Evolutionary conservation across 495 filamentous ascomycete genomes (phyloP), one percentile per base, ranked within the genome.

Genomic region (Parmelia sp.): DNA sequence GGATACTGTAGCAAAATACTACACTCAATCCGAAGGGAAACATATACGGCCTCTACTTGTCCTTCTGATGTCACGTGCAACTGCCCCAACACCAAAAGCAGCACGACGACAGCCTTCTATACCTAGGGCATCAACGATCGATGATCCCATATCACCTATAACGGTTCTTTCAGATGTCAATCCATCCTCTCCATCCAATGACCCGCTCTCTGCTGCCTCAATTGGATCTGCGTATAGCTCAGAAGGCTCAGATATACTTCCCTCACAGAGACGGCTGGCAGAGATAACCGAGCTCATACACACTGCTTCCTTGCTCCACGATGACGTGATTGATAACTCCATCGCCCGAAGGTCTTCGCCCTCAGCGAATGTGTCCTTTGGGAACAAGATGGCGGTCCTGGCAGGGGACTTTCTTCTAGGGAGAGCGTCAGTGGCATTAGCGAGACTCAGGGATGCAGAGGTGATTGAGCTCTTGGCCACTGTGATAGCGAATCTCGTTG

Each of bases 341-440:
- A 79, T 87, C 33, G 87, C 90, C 0, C 85, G 94, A 39, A 86
- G 94, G 40, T 90, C 90, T 8, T 83, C 84, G 35, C 90, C 89
- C 33, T 95, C 90, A 6, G 95, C 94, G 17, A 98, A 97, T 70
- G 81, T 90, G 60, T 89, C 89, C 58, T 97, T 96, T 67, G 94
- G 94, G 58, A 98, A 98, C 77, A 98, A 98, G 77, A 96, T 97
- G 90, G 93, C 95, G 8, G 93, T 98, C 1, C 77, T 98, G 65
- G 94, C 94, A 0, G 94, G 94, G 21, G 94, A 98, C 74, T 98
- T 97, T 71, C 81, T 98, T 49, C 80, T 98, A 19, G 92, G 94
- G 1, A 83, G 94, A 37, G 94, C 94, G 3, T 97, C 95, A 0
- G 93, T 97, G 21, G 93, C 93, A 31, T 80, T 98, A 40, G 94